phyloP scores from a whole-genome alignment of 1,284 basidiomycete genomes.

The Retiboletus flavoniger region DNA sequence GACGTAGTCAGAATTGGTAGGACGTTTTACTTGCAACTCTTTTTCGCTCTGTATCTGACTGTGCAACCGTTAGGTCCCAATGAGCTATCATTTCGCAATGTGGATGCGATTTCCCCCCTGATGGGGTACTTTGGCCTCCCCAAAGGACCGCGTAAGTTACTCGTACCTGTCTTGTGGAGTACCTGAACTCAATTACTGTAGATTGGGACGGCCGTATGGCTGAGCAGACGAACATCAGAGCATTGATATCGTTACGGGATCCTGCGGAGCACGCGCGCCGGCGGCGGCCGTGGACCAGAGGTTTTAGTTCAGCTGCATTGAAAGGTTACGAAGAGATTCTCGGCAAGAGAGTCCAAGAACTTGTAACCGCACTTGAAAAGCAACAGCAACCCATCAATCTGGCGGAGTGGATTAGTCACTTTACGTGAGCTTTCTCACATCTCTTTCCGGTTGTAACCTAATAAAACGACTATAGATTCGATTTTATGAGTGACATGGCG shows the following conservation, averaged over 20 bases:
- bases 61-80: slow-evolving; percentile 47
- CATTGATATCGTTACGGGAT: slow-evolving; percentile 37
- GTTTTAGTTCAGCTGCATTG: slow-evolving; percentile 48
- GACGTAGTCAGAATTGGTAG: slow-evolving; percentile 40
- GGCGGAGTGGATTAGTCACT: slow-evolving; percentile 47
- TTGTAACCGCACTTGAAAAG: slow-evolving; percentile 40
- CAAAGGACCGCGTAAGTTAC: slow-evolving; percentile 51
- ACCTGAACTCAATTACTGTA: slow-evolving; percentile 16
- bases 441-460: slow-evolving; percentile 11
- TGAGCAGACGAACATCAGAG: slow-evolving; percentile 28
- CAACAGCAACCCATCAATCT: slow-evolving; percentile 41
- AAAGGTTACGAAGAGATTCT: slow-evolving; percentile 52
- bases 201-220: slow-evolving; percentile 37
- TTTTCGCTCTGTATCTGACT: slow-evolving; percentile 1
- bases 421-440: slow-evolving; percentile 43
- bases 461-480: slow-evolving; percentile 42
- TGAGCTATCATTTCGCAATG: slow-evolving; percentile 48
- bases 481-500: slow-evolving; percentile 65
- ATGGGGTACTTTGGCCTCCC: slow-evolving; percentile 48
- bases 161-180: not conserved
- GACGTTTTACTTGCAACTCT: not conserved
- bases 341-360: slow-evolving; percentile 37
- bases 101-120: slow-evolving; percentile 42
- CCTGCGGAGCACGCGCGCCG: slow-evolving; percentile 44
- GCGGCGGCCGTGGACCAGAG: slow-evolving; percentile 53